Conservation (phyloP, 371 early-diverging fungal species). For the Lichtheimia ramosa region DNA sequence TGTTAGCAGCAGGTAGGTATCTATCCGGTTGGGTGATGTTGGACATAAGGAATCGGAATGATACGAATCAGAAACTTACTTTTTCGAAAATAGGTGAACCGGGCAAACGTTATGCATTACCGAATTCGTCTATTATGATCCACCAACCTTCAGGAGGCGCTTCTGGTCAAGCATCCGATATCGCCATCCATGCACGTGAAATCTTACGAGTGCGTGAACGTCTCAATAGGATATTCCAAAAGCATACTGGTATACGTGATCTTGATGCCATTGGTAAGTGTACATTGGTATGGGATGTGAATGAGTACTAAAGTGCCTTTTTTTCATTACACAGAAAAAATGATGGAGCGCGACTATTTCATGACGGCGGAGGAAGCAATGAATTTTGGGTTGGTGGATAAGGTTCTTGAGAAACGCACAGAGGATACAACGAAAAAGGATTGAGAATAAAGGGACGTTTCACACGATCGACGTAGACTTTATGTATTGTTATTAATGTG, state of each 20-base stretch:
- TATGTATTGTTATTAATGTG: too few relatives aligned
- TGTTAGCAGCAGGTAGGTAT: conserved; percentile 78
- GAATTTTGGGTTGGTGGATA: conserved; percentile 92
- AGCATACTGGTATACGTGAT: conserved; percentile 82
- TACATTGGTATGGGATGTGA: neutral
- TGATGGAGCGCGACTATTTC: conserved; percentile 94
- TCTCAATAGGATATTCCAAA: conserved; percentile 84
- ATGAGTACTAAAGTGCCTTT: too few relatives aligned
- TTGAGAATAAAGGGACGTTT: neutral
- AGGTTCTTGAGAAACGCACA: conserved; percentile 68
- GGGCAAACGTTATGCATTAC: conserved; percentile 87
- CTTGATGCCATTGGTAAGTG: conserved; percentile 79
- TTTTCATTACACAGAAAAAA: conserved; percentile 63
- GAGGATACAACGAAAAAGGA: conserved; percentile 1
- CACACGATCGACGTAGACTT: too few relatives aligned
- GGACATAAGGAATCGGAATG: neutral
- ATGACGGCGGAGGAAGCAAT: conserved; percentile 93
- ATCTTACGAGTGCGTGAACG: conserved; percentile 88
- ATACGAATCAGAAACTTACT: neutral
- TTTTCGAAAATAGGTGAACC: conserved; percentile 61
- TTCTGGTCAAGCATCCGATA: conserved; percentile 95
- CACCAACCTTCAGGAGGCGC: conserved; percentile 98
- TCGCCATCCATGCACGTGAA: conserved; percentile 96
- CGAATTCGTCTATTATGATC: conserved; percentile 94
- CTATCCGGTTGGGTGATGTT: neutral